phyloP scores from a whole-genome alignment of 2,329 filamentous ascomycete genomes.

The Calonectria hongkongensis region DNA sequence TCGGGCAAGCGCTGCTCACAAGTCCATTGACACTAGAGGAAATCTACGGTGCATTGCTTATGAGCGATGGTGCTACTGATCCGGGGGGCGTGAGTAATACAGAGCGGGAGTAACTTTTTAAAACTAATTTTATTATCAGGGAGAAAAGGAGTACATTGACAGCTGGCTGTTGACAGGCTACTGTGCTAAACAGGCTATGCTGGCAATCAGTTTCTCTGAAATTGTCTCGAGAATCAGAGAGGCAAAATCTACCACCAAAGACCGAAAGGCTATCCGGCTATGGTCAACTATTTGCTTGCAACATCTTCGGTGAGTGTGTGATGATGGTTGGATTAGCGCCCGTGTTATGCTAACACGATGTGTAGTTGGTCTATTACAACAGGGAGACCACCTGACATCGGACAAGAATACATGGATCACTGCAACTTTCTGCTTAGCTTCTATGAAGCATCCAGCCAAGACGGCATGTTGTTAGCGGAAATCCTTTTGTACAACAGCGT shows the following conservation, averaged over 20 bases:
- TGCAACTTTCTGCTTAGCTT: slow-evolving; percentile 31
- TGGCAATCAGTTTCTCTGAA: slow-evolving; percentile 23
- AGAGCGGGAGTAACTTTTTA: too few species aligned
- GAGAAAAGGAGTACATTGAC: slow-evolving; percentile 29
- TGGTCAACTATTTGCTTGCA: slow-evolving; percentile 28
- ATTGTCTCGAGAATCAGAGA: slow-evolving; percentile 11
- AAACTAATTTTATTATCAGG: neutral
- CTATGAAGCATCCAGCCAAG: slow-evolving; percentile 25
- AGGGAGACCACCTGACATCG: slow-evolving; percentile 15
- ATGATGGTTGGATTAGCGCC: fast-evolving
- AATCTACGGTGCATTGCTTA: slow-evolving; percentile 22
- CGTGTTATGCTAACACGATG: neutral
- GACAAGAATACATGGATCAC: slow-evolving; percentile 22
- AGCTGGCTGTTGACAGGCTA: slow-evolving; percentile 32
- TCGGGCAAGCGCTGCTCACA: slow-evolving; percentile 11
- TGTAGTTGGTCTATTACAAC: slow-evolving; percentile 23
- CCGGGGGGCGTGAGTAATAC: neutral
- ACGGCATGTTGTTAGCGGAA: slow-evolving; percentile 19
- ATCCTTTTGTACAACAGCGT: slow-evolving; percentile 11
- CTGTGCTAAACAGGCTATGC: slow-evolving; percentile 30
- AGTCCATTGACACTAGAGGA: slow-evolving; percentile 10
- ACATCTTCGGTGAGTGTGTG: slow-evolving; percentile 26
- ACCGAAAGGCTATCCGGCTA: slow-evolving; percentile 18
- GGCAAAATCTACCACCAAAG: neutral
- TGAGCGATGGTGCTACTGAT: slow-evolving; percentile 25